Evolutionary conservation across 1,284 basidiomycete genomes (phyloP).

Genomic region (Heterobasidion occidentale): DNA sequence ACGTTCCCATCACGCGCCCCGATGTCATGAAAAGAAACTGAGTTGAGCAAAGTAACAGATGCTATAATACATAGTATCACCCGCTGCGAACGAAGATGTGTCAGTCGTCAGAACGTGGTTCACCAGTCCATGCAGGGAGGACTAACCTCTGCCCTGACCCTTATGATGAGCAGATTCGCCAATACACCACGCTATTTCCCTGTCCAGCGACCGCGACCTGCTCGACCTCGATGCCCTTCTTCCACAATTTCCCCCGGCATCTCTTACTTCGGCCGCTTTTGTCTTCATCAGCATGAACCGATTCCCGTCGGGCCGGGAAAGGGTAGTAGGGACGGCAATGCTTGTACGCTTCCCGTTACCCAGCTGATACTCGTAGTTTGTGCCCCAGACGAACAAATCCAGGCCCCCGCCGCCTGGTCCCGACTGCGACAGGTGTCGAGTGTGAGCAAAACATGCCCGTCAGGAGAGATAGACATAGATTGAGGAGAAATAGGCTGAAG

Average conservation of each 20-base stretch:
- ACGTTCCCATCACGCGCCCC: too few relatives aligned
- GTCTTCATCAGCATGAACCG: conserved; percentile 49
- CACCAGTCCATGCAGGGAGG: too few relatives aligned
- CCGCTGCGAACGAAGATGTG: too few relatives aligned
- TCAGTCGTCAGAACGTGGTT: too few relatives aligned
- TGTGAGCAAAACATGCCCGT: conserved; percentile 73
- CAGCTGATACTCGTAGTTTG: conserved; percentile 71
- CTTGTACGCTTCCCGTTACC: conserved; percentile 82
- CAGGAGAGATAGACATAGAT: conserved; percentile 65
- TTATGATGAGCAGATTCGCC: conserved; percentile 44
- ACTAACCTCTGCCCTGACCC: too few relatives aligned
- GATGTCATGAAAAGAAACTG: too few relatives aligned
- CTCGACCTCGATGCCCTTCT: conserved; percentile 57
- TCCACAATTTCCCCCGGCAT: conserved; percentile 64
- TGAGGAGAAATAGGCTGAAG: conserved; percentile 67
- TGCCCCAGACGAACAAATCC: conserved; percentile 64
- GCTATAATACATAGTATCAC: not conserved
- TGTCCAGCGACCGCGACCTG: conserved; percentile 60
- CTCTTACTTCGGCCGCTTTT: conserved; percentile 47
- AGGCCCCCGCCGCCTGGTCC: conserved; percentile 41
- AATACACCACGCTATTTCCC: conserved; percentile 66
- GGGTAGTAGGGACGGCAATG: conserved; percentile 55
- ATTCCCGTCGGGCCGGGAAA: conserved; percentile 43
- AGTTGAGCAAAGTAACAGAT: not conserved
- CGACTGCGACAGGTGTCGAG: conserved; percentile 55